Percentiles rank a stretch among this genome's conserved stretches.
Evolutionary conservation across 352 stramenopile genomes (phyloP).

Genomic region (Globisporangium paroecandrum): DNA sequence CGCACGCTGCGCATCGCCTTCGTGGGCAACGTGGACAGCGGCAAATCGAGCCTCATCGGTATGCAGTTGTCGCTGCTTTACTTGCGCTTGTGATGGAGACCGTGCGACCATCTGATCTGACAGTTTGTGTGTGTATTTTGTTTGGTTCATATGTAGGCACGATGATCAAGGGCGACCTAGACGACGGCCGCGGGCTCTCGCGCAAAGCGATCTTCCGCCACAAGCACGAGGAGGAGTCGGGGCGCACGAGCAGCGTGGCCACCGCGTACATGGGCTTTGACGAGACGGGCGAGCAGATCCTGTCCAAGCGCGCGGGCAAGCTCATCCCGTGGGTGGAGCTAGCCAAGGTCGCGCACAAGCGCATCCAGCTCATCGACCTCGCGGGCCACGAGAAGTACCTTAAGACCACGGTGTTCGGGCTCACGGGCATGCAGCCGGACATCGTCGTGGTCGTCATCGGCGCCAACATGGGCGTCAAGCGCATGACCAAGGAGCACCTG

Average conservation of each 20-base stretch:
- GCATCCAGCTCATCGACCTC: constrained; percentile 86
- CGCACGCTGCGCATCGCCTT: constrained; percentile 85
- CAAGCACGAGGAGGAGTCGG: constrained; percentile 83
- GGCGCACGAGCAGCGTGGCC: constrained; percentile 78
- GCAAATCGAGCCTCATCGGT: constrained; percentile 92
- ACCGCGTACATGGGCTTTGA: constrained; percentile 85
- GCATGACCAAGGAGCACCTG: constrained; percentile 93
- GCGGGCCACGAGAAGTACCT: constrained; percentile 98
- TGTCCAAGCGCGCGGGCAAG: constrained; percentile 71
- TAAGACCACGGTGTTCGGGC: constrained; percentile 99
- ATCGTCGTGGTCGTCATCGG: constrained; percentile 93
- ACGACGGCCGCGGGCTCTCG: constrained; percentile 93
- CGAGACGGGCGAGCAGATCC: constrained; percentile 64
- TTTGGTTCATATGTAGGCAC: constrained; percentile 34
- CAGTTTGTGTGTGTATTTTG: neutral
- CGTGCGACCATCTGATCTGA: neutral
- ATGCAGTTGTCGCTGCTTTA: neutral
- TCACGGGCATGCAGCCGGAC: constrained; percentile 96
- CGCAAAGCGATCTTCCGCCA: constrained; percentile 84
- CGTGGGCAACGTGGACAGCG: constrained; percentile 91
- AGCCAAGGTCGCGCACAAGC: constrained; percentile 72
- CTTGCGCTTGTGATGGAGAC: neutral
- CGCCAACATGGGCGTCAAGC: constrained; percentile 93
- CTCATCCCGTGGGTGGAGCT: constrained; percentile 79
- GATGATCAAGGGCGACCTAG: constrained; percentile 93